phyloP scores from a whole-genome alignment of 495 filamentous ascomycete species.

The Annulohypoxylon moriforme region DNA sequence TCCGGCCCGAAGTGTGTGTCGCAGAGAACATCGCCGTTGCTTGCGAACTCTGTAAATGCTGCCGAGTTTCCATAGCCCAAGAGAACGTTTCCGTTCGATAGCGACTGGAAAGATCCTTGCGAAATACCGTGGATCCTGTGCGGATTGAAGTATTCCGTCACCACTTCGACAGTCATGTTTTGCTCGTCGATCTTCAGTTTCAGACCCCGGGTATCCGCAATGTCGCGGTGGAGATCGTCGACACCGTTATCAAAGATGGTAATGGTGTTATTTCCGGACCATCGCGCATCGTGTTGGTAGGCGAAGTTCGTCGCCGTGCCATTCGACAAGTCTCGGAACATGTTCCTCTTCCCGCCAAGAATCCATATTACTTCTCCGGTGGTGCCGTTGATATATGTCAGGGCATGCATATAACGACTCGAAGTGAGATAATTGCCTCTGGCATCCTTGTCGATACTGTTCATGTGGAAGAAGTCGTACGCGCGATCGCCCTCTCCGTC shows the following conservation, averaged over 20 bases:
- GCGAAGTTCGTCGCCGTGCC: conserved; percentile 58
- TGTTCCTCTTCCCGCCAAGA: conserved; percentile 63
- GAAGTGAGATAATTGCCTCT: conserved; percentile 70
- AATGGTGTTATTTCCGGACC: conserved; percentile 56
- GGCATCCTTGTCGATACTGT: conserved; percentile 68
- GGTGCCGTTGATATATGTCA: conserved; percentile 69
- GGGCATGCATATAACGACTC: conserved; percentile 65
- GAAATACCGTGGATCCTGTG: conserved; percentile 63
- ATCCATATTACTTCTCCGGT: conserved; percentile 69
- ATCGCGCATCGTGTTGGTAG: conserved; percentile 72
- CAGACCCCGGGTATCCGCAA: conserved; percentile 59
- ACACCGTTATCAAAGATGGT: conserved; percentile 53
- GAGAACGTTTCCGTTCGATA: conserved; percentile 65
- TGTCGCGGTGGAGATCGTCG: conserved; percentile 51
- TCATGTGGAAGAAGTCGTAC: conserved; percentile 75
- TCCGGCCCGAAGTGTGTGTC: conserved; percentile 46
- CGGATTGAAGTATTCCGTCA: conserved; percentile 50
- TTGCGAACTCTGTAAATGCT: conserved; percentile 67
- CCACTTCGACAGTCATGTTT: conserved; percentile 55
- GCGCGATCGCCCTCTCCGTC: conserved; percentile 48
- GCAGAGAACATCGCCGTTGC: conserved; percentile 64
- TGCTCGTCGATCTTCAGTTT: conserved; percentile 58
- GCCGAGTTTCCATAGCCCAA: conserved; percentile 70
- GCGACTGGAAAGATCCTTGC: conserved; percentile 70
- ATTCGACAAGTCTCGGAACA: conserved; percentile 51